Base-by-base conservation (phyloP, 192 early-diverging fungal genomes). In the Podila epicladia region DNA sequence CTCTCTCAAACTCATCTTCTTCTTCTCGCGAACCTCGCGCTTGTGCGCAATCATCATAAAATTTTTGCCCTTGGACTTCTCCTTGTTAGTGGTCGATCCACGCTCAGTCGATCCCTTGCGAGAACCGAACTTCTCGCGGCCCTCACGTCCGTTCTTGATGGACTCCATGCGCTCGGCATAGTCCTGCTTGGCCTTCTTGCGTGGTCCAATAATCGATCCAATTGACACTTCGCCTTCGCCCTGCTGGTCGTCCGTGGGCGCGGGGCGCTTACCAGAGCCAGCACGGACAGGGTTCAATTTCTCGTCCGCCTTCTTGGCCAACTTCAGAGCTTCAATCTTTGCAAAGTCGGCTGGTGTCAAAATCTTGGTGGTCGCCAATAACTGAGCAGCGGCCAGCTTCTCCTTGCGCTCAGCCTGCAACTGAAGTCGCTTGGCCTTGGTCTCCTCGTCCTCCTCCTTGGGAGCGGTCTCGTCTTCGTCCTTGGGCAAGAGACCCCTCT, bases 41-140 rank as follows among this genome's bases (percentile, higher is more conserved):
- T 98, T 98, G 86, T 99, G 97, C 26, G 95, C 87, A 70, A 99
- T 88, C 98, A 99, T 99, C 85, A 91, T 91, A 78, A 92, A 96
- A 82, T 92, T 89, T 91, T 99, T 99, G 70, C 91, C 95, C 82
- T 94, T 95, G 72, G 92, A 71, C 89, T 98, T 99, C 68, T 97
- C 95, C 83, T 89, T 88, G 86, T 98, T 99, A 65, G 97, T 96
- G 31, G 92, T 89, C 33, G 90, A 92, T 61, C 87, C 85, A 62
- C 88, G 87, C 50, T 89, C 88, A 24, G 93, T 94, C 78, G 95
- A 95, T 65, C 94, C 93, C 89, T 95, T 96, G 64, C 84, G 88
- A 35, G 96, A 95, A 33, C 93, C 92, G 83, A 91, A 99, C 87
- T 97, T 96, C 38, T 95, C 90, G 48, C 96, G 92, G 20, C 94